A percentile compares a stretch with the other conserved stretches of the same genome.
These are phyloP conservation scores for Verticillium albo-atrum DNA, from an alignment of 2,329 filamentous ascomycete species.

Conservation along the genomic window DNA sequence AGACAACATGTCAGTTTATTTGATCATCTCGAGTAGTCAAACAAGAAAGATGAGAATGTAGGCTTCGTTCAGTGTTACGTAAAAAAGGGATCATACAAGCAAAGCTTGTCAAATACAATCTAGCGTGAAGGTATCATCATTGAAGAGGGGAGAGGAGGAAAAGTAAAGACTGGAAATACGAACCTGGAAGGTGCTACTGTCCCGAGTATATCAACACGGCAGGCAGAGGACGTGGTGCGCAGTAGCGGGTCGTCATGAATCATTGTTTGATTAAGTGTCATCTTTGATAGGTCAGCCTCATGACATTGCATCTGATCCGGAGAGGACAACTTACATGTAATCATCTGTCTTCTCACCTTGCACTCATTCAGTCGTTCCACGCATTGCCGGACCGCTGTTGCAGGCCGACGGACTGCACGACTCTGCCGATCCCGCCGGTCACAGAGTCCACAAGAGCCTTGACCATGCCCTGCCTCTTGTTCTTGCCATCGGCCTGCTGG, in stretches of 20 bases:
- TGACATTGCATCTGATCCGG: not conserved
- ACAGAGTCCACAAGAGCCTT: slow-evolving; percentile 60
- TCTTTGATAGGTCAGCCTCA: not conserved
- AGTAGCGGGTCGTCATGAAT: not conserved
- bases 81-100: slow-evolving; percentile 25
- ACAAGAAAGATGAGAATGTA: too few species aligned
- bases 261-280: not conserved
- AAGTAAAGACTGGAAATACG: slow-evolving; percentile 1
- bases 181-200: not conserved
- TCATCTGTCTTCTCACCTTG: not conserved
- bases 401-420: slow-evolving; percentile 17
- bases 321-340: not conserved
- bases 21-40: too few species aligned
- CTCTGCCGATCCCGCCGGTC: slow-evolving; percentile 46
- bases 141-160: not conserved
- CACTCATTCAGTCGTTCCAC: not conserved
- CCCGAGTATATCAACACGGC: not conserved
- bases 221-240: slow-evolving; percentile 6
- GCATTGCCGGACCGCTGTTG: slow-evolving; percentile 3
- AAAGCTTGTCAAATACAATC: slow-evolving; percentile 41
- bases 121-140: slow-evolving; percentile 42
- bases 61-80: too few species aligned
- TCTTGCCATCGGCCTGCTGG: slow-evolving; percentile 40
- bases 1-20: too few species aligned
- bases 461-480: slow-evolving; percentile 58